Percentiles rank a stretch among this genome's conserved stretches.
Conservation (phyloP, 2,329 filamentous ascomycete genomes). For the Eutypa lata region DNA sequence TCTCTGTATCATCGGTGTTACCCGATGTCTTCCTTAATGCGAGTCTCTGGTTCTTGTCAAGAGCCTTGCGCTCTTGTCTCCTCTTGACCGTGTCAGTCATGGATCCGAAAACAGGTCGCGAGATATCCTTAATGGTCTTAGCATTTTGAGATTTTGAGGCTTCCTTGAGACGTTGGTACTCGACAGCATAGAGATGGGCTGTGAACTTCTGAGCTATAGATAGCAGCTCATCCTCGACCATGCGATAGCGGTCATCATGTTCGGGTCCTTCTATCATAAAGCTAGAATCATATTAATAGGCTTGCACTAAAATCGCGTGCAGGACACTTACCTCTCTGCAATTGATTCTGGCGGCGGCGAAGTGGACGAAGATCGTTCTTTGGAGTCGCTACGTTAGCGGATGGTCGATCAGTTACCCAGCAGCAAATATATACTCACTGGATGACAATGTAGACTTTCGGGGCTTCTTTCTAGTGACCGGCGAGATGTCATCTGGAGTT, state of each 20-base stretch:
- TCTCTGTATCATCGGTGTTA: constrained; percentile 21
- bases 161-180: constrained; percentile 67
- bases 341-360: constrained; percentile 51
- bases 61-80: constrained; percentile 33
- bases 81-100: constrained; percentile 34
- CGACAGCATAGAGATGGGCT: constrained; percentile 70
- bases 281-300: constrained; percentile 31
- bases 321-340: constrained; percentile 38
- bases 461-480: constrained; percentile 1
- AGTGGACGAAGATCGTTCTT: constrained; percentile 42
- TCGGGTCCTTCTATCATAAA: constrained; percentile 64
- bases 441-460: constrained; percentile 9
- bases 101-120: constrained; percentile 46
- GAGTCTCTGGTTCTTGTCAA: constrained; percentile 33
- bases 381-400: constrained; percentile 11
- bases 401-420: not conserved
- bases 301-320: not conserved
- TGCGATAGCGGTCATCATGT: constrained; percentile 71
- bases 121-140: constrained; percentile 46
- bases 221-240: constrained; percentile 81
- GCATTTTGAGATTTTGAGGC: constrained; percentile 53
- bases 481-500: constrained; percentile 6
- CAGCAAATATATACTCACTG: constrained; percentile 5
- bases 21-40: constrained; percentile 16
- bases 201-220: constrained; percentile 68